These are phyloP conservation scores for Dryadomyces quercivorus DNA, from an alignment of 2,329 filamentous ascomycete species.

Conservation along the genomic window DNA sequence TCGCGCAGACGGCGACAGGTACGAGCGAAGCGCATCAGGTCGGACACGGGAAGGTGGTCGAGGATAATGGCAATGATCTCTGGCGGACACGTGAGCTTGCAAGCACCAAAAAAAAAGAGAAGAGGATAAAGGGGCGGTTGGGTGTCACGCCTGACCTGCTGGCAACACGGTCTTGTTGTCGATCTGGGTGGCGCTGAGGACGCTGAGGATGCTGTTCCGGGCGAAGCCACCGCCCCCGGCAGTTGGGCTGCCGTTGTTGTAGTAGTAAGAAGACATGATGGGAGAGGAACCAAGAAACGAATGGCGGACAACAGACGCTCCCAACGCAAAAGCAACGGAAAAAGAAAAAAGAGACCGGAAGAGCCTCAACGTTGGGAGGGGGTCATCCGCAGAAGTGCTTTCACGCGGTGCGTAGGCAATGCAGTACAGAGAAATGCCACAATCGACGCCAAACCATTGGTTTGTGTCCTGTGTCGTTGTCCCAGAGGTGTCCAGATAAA, in stretches of 20 bases:
- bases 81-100: conserved; percentile 20
- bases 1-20: conserved; percentile 80
- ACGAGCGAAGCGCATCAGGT: conserved; percentile 75
- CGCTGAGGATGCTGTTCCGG: conserved; percentile 50
- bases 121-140: not conserved
- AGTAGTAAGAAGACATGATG: not conserved
- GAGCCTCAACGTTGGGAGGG: not conserved
- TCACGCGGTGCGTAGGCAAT: not conserved
- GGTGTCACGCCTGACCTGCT: conserved; percentile 46
- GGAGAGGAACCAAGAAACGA: not conserved
- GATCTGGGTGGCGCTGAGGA: conserved; percentile 66
- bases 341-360: not conserved
- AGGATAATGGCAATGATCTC: conserved; percentile 83
- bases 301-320: not conserved
- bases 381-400: not conserved
- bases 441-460: not conserved
- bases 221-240: conserved; percentile 22
- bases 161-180: conserved; percentile 68
- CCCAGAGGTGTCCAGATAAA: not conserved
- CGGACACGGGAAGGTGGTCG: conserved; percentile 75
- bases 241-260: conserved; percentile 22
- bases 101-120: not conserved
- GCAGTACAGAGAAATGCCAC: not conserved
- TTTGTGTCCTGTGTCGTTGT: not conserved
- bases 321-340: not conserved